Percentiles rank a stretch among this genome's conserved stretches.
These are phyloP conservation scores for Physcomitrium patens DNA, from an alignment of 225 moss, liverwort and hornwort species.

Conservation along the genomic window DNA sequence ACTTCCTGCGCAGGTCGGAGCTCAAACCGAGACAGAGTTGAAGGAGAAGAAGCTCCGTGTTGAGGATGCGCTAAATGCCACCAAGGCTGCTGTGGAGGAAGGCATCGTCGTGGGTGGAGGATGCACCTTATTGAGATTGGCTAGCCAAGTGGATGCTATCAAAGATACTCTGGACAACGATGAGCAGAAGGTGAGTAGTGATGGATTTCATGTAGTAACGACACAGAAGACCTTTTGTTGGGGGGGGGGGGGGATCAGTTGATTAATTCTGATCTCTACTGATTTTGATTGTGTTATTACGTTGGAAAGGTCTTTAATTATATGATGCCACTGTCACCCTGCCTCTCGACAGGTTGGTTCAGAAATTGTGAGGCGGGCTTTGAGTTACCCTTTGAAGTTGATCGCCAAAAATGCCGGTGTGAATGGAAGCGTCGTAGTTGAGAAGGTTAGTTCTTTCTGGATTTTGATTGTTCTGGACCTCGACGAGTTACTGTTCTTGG, in stretches of 20 bases:
- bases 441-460: slow-evolving; percentile 63
- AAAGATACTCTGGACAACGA: slow-evolving; percentile 87
- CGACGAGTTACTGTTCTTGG: background rate
- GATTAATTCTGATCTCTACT: background rate
- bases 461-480: too few relatives aligned
- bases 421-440: slow-evolving; percentile 97
- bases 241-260: too few relatives aligned
- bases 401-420: slow-evolving; percentile 98
- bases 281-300: background rate
- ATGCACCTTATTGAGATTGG: slow-evolving; percentile 83
- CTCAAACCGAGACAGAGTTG: slow-evolving; percentile 93
- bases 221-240: too few relatives aligned
- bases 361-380: slow-evolving; percentile 92
- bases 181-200: slow-evolving; percentile 73
- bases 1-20: slow-evolving; percentile 60
- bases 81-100: slow-evolving; percentile 96
- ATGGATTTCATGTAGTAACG: background rate
- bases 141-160: slow-evolving; percentile 87
- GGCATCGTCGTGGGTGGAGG: slow-evolving; percentile 98
- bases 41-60: slow-evolving; percentile 98
- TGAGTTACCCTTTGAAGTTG: slow-evolving; percentile 86
- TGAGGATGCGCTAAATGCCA: slow-evolving; percentile 95
- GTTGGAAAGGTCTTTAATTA: background rate
- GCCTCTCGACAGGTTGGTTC: slow-evolving; percentile 73
- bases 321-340: background rate